Evolutionary conservation across 2,329 filamentous ascomycete genomes (phyloP).

Genomic region (Aspergillus sojae): DNA sequence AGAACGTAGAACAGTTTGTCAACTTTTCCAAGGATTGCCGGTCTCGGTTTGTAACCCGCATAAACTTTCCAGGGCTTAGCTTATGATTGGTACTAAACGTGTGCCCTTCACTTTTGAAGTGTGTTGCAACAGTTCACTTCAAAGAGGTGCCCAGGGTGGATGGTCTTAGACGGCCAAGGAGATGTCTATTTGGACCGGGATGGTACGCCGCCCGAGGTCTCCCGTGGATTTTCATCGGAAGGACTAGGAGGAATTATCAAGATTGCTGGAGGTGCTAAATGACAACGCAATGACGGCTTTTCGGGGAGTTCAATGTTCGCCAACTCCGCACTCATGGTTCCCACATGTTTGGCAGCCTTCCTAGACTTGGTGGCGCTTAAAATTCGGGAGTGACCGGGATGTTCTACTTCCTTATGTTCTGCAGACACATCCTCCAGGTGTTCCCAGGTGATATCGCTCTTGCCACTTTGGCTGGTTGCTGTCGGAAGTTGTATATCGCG

Average conservation of each 20-base stretch:
- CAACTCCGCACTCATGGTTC: not conserved
- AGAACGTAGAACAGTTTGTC: not conserved
- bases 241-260: not conserved
- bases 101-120: not conserved
- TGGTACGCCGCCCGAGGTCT: not conserved
- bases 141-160: not conserved
- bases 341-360: not conserved
- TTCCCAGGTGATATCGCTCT: slow-evolving; percentile 17
- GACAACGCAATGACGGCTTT: not conserved
- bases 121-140: not conserved
- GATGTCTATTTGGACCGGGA: not conserved
- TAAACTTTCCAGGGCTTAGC: not conserved
- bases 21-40: not conserved
- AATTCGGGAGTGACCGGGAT: too few species aligned
- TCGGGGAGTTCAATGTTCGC: not conserved
- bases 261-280: not conserved
- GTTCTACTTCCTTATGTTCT: not conserved
- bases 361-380: not conserved
- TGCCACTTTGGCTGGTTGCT: slow-evolving; percentile 7
- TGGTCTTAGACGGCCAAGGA: not conserved
- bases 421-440: slow-evolving; percentile 13
- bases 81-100: not conserved
- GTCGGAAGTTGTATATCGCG: not conserved
- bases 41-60: not conserved
- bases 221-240: not conserved